Base-by-base conservation (phyloP, 495 filamentous ascomycete genomes). In the Melanomma pulvis-pyrius region DNA sequence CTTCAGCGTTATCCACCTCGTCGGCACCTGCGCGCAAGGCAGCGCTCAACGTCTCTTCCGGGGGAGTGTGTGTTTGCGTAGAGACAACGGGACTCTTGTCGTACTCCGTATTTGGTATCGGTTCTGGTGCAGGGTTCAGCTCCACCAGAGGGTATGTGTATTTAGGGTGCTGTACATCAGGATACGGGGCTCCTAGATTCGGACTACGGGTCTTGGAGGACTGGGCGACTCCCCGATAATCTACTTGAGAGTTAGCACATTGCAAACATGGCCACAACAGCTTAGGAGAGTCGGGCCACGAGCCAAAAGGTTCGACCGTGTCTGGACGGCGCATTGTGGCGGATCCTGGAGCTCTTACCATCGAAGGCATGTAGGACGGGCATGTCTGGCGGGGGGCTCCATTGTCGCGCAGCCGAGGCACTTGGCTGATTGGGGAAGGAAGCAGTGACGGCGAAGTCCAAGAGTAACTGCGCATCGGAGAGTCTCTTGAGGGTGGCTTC, bases 1-100 rank as follows among this genome's bases (percentile, higher is more conserved):
- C 63, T 30, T 69, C 73, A 22, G 25, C 50, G 19, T 30, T 28
- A 1, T 53, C 36, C 3, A 50, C 60, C 15, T 70, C 65, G 1
- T 59, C 28, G 22, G 54, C 50, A 22, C 30, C 11, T 6, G 46
- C 50, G 19, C 41, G 24, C 25, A 34, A 8, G 0, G 55, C 7
- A 15, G 59, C 28, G 41, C 25, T 46, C 15, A 36, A 54, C 11
- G 39, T 26, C 21, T 72, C 70, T 56, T 74, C 74, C 2, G 70
- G 71, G 3, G 73, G 75, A 12, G 73, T 74, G 22, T 73, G 74
- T 21, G 61, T 72, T 41, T 74, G 71, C 41, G 62, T 46, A 39
- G 67, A 39, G 4, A 48, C 32, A 13, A 36, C 32, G 7, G 48
- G 36, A 53, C n/a, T 49, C 0, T 50, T 30, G 11, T 61, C 56